A percentile compares a stretch with the other conserved stretches of the same genome.
phyloP scores from a whole-genome alignment of 1,284 basidiomycete species.

The Chiua sp. region DNA sequence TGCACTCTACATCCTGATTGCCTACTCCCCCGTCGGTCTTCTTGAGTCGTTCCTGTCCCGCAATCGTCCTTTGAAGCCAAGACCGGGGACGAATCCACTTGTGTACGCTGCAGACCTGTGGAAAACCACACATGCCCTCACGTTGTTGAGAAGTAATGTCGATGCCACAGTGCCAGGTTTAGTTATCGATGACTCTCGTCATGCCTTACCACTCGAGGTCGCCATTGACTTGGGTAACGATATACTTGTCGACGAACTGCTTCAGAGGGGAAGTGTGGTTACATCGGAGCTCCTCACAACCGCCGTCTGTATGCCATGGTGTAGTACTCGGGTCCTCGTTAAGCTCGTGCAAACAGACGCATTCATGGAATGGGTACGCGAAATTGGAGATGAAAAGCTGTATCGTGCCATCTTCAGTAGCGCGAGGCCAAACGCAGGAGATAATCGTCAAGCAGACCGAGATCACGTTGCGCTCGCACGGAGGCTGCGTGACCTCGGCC shows the following conservation, averaged over 20 bases:
- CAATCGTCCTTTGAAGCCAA: not conserved
- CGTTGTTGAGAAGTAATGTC: not conserved
- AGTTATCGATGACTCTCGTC: not conserved
- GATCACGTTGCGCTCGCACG: not conserved
- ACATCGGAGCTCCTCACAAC: not conserved
- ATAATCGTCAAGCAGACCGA: not conserved
- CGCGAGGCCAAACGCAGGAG: not conserved
- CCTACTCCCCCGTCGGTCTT: not conserved
- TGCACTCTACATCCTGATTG: not conserved
- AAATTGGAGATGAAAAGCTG: not conserved
- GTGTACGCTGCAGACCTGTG: not conserved
- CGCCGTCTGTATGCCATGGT: not conserved
- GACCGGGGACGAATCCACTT: not conserved
- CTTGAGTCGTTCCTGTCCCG: not conserved
- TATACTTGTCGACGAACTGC: not conserved
- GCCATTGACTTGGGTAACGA: not conserved
- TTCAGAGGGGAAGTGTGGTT: not conserved
- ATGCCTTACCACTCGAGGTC: not conserved
- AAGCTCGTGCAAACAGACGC: not conserved
- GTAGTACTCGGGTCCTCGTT: not conserved
- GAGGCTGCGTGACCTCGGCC: not conserved
- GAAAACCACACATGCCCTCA: not conserved
- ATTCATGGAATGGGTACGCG: not conserved
- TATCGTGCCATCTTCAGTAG: not conserved
- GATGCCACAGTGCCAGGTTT: not conserved